Evolutionary conservation across 2,329 filamentous ascomycete species (phyloP).

Genomic region (Ophiostoma angusticollis): DNA sequence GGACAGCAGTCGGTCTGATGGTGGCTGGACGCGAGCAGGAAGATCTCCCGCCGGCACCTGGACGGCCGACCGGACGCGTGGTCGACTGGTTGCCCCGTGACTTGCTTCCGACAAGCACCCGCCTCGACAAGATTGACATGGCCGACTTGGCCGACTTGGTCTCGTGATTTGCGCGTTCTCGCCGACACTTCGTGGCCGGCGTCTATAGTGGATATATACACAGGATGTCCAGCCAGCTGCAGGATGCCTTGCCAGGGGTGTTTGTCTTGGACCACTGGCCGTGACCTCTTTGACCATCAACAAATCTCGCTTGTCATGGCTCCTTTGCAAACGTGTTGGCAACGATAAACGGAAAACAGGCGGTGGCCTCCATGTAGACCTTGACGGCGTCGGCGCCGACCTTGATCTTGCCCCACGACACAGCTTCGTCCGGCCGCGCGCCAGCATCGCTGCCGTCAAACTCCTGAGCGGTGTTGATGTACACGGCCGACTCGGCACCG

Average conservation of each 20-base stretch:
- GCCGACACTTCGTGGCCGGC: too few species aligned
- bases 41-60: constrained; percentile 18
- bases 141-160: constrained; percentile 20
- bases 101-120: constrained; percentile 20
- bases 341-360: constrained; percentile 54
- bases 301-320: neutral
- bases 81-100: constrained; percentile 29
- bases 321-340: constrained; percentile 54
- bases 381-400: constrained; percentile 78
- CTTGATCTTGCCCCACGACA: constrained; percentile 99
- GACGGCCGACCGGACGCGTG: constrained; percentile 25
- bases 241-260: neutral
- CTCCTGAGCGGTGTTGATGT: constrained; percentile 94
- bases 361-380: constrained; percentile 53
- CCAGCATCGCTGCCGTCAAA: constrained; percentile 97
- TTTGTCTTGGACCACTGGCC: too few species aligned
- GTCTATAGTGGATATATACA: too few species aligned
- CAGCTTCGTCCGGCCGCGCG: constrained; percentile 86
- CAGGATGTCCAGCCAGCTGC: too few species aligned
- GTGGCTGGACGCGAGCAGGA: constrained; percentile 26
- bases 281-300: too few species aligned
- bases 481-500: constrained; percentile 90
- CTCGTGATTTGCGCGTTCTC: neutral
- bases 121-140: constrained; percentile 25
- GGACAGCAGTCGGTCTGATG: constrained; percentile 34